Percentiles rank a stretch among this genome's conserved stretches.
phyloP scores from a whole-genome alignment of 768 basidiomycete genomes.

The Amanita exitialis region DNA sequence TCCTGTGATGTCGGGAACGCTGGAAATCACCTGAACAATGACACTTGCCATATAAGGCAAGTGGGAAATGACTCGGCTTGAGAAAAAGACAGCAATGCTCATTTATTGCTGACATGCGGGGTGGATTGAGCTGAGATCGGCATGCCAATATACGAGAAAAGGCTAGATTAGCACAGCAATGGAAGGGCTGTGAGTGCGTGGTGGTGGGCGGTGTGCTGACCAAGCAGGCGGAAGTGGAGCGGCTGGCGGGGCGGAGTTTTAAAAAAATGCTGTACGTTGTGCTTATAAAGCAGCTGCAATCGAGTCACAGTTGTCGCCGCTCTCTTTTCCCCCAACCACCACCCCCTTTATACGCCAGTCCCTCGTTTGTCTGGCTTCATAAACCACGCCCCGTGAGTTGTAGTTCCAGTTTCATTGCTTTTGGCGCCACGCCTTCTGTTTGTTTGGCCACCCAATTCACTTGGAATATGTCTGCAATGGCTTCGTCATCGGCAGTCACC shows the following conservation, averaged over 20 bases:
- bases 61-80: not conserved
- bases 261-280: constrained; percentile 3
- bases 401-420: not conserved
- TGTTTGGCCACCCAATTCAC: not conserved
- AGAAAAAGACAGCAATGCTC: not conserved
- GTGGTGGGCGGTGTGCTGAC: not conserved
- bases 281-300: not conserved
- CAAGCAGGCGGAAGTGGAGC: not conserved
- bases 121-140: not conserved
- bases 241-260: constrained; percentile 2
- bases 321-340: constrained; percentile 3
- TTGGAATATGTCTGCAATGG: not conserved
- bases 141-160: not conserved
- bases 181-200: not conserved
- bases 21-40: not conserved
- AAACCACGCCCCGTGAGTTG: constrained; percentile 1
- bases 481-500: not conserved
- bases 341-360: not conserved
- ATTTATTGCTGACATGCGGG: not conserved
- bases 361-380: not conserved
- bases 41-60: not conserved
- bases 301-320: not conserved
- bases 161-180: not conserved
- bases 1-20: not conserved
- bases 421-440: not conserved